Conservation (phyloP, 164 flowering plant genomes). For the Nymphaea colorata region DNA sequence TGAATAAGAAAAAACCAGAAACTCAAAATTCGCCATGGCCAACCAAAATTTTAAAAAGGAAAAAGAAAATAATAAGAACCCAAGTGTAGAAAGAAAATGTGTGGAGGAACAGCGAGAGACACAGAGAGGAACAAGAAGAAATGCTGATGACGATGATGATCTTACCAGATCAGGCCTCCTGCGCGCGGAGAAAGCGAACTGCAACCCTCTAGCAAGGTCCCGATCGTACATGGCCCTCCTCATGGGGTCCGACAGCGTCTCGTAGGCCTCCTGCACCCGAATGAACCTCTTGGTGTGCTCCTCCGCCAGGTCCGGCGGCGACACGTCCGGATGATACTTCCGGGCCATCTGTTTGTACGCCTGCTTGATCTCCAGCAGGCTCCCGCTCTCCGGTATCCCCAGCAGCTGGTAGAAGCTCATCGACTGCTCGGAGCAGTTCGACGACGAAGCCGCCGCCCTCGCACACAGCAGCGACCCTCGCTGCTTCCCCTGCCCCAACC, state of each 20-base stretch:
- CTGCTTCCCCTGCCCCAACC: not conserved
- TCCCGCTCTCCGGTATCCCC: slow-evolving; percentile 52
- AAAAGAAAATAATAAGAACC: not conserved
- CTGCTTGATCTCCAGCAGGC: slow-evolving; percentile 55
- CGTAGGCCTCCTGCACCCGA: slow-evolving; percentile 86
- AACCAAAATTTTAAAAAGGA: not conserved
- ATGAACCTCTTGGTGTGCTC: slow-evolving; percentile 74
- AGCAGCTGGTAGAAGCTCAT: slow-evolving; percentile 62
- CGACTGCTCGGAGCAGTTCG: not conserved
- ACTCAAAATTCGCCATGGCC: not conserved
- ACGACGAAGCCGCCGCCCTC: not conserved
- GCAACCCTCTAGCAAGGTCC: slow-evolving; percentile 50
- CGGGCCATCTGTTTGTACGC: slow-evolving; percentile 81
- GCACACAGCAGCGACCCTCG: not conserved
- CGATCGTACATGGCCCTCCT: slow-evolving; percentile 61
- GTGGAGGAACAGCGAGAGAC: not conserved
- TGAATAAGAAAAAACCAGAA: not conserved
- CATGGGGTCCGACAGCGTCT: slow-evolving; percentile 75
- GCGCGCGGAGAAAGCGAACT: slow-evolving; percentile 60
- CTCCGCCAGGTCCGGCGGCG: slow-evolving; percentile 67
- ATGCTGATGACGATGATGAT: not conserved
- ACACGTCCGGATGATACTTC: slow-evolving; percentile 89
- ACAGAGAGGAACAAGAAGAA: not conserved
- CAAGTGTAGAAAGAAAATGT: not conserved
- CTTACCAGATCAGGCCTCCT: slow-evolving; percentile 40